phyloP scores from a whole-genome alignment of 306 rosid genomes.

The Malus sieversii region DNA sequence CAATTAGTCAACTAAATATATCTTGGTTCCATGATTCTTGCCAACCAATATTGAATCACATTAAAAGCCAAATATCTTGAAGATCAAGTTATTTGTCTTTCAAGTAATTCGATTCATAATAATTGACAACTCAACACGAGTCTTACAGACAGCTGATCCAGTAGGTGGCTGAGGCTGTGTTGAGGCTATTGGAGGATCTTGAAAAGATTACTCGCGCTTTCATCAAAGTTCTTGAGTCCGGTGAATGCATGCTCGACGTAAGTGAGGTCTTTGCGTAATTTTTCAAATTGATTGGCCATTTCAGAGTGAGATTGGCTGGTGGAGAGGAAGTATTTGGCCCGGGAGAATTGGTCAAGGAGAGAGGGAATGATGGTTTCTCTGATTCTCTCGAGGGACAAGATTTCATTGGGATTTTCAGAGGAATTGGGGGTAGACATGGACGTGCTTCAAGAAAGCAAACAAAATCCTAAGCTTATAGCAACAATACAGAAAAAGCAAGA shows the following conservation, averaged over 20 bases:
- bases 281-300: background rate
- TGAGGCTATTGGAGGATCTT: background rate
- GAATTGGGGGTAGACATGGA: background rate
- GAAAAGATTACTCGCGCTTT: background rate
- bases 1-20: too few relatives aligned
- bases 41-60: too few relatives aligned
- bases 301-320: background rate
- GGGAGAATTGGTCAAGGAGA: background rate
- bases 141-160: background rate
- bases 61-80: too few relatives aligned
- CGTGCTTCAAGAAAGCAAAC: background rate
- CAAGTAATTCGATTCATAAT: too few relatives aligned
- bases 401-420: background rate
- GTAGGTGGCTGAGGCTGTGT: background rate
- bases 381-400: background rate
- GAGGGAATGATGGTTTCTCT: background rate
- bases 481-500: too few relatives aligned
- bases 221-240: background rate
- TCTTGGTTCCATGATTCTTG: too few relatives aligned
- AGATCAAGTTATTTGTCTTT: too few relatives aligned
- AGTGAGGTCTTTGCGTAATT: background rate
- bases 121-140: too few relatives aligned
- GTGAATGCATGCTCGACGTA: background rate
- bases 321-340: background rate
- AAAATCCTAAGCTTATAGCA: background rate